Evolutionary conservation across 2,329 filamentous ascomycete species (phyloP).

Genomic region (Penicillium sp.): DNA sequence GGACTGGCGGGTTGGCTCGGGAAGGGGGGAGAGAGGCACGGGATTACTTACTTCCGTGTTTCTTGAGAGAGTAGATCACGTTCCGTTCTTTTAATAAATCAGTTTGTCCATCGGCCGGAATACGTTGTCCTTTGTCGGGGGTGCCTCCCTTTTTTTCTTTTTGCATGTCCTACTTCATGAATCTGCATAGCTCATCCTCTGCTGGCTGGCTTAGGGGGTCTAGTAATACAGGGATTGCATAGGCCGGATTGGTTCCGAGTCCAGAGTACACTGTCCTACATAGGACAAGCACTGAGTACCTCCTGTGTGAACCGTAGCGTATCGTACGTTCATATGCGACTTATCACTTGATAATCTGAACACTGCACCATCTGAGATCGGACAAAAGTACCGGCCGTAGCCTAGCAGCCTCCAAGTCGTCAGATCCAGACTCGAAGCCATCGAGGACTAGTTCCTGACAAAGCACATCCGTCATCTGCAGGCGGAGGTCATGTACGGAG

Average conservation of each 20-base stretch:
- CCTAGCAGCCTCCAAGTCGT: constrained; percentile 7
- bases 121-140: no score
- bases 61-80: no score
- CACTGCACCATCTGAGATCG: not conserved
- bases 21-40: not conserved
- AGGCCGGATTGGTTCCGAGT: not conserved
- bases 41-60: not conserved
- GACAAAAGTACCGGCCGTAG: constrained; percentile 9
- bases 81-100: no score
- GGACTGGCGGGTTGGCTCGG: not conserved
- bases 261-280: not conserved
- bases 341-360: not conserved
- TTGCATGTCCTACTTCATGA: not conserved
- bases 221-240: constrained; percentile 2
- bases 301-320: not conserved
- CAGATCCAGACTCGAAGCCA: constrained; percentile 20
- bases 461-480: not conserved
- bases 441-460: constrained; percentile 1
- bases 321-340: not conserved
- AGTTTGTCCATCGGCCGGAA: no score
- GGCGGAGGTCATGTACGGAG: constrained; percentile 5
- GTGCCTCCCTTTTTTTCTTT: not conserved
- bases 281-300: not conserved
- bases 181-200: not conserved
- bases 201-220: not conserved